phyloP scores from a whole-genome alignment of 2,329 filamentous ascomycete species.

The Plenodomus tracheiphilus region DNA sequence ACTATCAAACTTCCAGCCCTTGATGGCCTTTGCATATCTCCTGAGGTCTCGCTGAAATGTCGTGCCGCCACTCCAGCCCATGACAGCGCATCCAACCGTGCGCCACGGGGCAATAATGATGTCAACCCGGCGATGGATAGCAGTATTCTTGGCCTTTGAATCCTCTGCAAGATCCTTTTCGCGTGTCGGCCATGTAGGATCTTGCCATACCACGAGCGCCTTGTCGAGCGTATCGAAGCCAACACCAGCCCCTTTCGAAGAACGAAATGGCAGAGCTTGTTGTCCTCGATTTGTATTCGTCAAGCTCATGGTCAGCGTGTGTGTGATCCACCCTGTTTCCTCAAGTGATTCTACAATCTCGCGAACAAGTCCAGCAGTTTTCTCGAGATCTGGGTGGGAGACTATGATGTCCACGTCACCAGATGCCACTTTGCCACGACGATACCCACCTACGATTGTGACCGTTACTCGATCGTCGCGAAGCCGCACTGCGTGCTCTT shows the following conservation, averaged over 20 bases:
- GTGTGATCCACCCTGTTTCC: constrained; percentile 71
- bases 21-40: constrained; percentile 73
- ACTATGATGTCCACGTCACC: constrained; percentile 88
- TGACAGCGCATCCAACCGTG: constrained; percentile 82
- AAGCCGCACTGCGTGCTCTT: constrained; percentile 67
- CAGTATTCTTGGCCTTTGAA: constrained; percentile 62
- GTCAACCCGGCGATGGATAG: constrained; percentile 82
- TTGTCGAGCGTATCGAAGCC: constrained; percentile 92
- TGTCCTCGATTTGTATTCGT: constrained; percentile 75
- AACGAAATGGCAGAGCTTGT: constrained; percentile 59
- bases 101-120: constrained; percentile 90
- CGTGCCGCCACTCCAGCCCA: constrained; percentile 86
- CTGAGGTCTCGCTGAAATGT: constrained; percentile 89
- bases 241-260: constrained; percentile 46
- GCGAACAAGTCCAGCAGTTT: constrained; percentile 71
- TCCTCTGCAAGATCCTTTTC: constrained; percentile 40
- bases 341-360: constrained; percentile 75
- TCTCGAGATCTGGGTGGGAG: constrained; percentile 71
- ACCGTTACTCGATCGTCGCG: constrained; percentile 59
- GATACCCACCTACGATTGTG: constrained; percentile 77
- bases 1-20: constrained; percentile 84
- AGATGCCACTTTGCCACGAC: constrained; percentile 71
- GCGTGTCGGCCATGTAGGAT: constrained; percentile 56
- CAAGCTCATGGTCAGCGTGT: constrained; percentile 73
- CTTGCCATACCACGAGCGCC: constrained; percentile 89